Percentiles rank a stretch among this genome's conserved stretches.
These are phyloP conservation scores for Lumnitzera littorea DNA, from an alignment of 345 rosid genomes.

Conservation along the genomic window DNA sequence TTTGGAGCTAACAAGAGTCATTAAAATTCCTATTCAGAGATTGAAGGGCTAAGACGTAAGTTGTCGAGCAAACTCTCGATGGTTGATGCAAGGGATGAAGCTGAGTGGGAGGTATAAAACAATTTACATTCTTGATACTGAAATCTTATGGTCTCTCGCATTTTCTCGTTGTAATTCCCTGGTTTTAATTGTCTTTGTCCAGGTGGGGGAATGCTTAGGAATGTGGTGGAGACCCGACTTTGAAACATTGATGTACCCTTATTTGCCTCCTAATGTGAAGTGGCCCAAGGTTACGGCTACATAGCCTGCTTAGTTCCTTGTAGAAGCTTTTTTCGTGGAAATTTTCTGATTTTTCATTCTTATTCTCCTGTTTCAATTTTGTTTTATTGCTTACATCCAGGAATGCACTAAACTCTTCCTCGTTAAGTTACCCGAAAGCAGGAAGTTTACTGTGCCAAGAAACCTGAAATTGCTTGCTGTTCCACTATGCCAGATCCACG, in stretches of 20 bases:
- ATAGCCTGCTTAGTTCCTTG: neutral
- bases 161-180: slow-evolving; percentile 3
- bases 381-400: slow-evolving; percentile 20
- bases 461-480: slow-evolving; percentile 81
- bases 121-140: neutral
- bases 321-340: slow-evolving; percentile 5
- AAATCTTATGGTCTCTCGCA: neutral
- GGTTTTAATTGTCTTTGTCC: slow-evolving; percentile 1
- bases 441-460: slow-evolving; percentile 62
- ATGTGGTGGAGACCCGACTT: slow-evolving; percentile 91
- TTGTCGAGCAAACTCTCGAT: slow-evolving; percentile 57
- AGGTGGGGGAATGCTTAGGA: slow-evolving; percentile 82
- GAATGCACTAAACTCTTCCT: slow-evolving; percentile 79
- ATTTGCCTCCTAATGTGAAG: slow-evolving; percentile 52
- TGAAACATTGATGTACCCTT: slow-evolving; percentile 53
- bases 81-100: slow-evolving; percentile 22
- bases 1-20: neutral
- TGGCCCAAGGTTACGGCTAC: slow-evolving; percentile 56
- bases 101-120: slow-evolving; percentile 56
- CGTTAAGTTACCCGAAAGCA: slow-evolving; percentile 49
- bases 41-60: slow-evolving; percentile 70
- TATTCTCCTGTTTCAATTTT: neutral
- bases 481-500: slow-evolving; percentile 69
- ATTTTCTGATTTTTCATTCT: neutral
- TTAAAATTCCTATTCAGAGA: slow-evolving; percentile 29